Percentiles rank a stretch among this genome's conserved stretches.
Conservation (phyloP, 148 eudicot genomes). For the Rhododendron kiyosumense region DNA sequence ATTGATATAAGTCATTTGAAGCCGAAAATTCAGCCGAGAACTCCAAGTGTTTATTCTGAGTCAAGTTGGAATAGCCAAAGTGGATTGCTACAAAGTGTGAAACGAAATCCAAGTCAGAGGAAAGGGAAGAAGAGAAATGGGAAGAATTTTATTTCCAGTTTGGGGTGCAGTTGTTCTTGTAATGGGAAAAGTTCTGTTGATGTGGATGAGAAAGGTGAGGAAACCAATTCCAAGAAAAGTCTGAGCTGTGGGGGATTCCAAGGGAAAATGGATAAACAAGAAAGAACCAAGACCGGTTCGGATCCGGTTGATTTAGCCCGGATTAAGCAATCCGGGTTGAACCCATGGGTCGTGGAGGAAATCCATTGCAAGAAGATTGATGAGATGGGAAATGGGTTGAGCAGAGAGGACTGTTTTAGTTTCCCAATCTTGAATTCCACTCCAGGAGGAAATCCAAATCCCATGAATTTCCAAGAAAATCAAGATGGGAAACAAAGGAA, state of each 20-base stretch:
- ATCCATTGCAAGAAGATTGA: conserved; percentile 8
- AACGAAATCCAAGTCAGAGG: conserved; percentile 19
- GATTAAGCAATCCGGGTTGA: conserved; percentile 1
- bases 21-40: conserved; percentile 19
- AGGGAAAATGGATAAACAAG: conserved; percentile 7
- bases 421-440: conserved; percentile 22
- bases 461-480: conserved; percentile 9
- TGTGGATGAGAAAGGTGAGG: conserved; percentile 13
- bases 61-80: conserved; percentile 70
- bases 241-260: background rate
- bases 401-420: conserved; percentile 16
- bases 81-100: conserved; percentile 26
- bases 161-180: conserved; percentile 53
- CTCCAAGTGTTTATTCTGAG: conserved; percentile 54
- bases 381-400: background rate
- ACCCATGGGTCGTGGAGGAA: conserved; percentile 1
- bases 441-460: background rate
- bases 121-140: conserved; percentile 23
- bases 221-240: conserved; percentile 7
- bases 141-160: conserved; percentile 37
- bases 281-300: conserved; percentile 4
- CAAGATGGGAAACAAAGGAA: conserved; percentile 20
- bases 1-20: conserved; percentile 11
- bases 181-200: conserved; percentile 39
- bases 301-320: conserved; percentile 3